These are phyloP conservation scores for Ganoderma sinense DNA, from an alignment of 1,284 basidiomycete genomes.

Conservation along the genomic window DNA sequence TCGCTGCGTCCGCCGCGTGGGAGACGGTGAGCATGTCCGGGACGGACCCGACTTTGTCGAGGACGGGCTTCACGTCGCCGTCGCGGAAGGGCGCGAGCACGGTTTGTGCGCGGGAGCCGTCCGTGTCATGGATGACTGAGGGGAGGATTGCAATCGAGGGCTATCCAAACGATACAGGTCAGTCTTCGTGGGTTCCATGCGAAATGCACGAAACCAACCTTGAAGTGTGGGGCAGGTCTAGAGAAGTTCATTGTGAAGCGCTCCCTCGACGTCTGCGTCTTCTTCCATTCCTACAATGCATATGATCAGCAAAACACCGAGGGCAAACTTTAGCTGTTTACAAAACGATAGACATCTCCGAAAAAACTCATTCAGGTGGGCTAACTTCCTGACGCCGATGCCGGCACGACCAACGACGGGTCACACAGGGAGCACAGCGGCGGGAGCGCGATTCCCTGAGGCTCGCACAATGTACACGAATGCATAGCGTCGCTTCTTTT, in stretches of 20 bases:
- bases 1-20: slow-evolving; percentile 32
- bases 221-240: slow-evolving; percentile 33
- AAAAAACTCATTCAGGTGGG: too few relatives aligned
- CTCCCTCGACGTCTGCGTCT: slow-evolving; percentile 23
- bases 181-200: neutral
- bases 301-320: neutral
- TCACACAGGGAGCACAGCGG: too few relatives aligned
- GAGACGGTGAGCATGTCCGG: slow-evolving; percentile 31
- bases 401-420: too few relatives aligned
- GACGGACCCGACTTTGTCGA: slow-evolving; percentile 23
- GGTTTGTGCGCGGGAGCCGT: slow-evolving; percentile 36
- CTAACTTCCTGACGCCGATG: too few relatives aligned
- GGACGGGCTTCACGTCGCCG: slow-evolving; percentile 26
- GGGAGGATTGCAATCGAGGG: slow-evolving; percentile 35
- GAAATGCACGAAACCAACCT: slow-evolving; percentile 22
- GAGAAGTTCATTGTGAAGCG: slow-evolving; percentile 32
- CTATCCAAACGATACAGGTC: slow-evolving; percentile 17
- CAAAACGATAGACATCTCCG: too few relatives aligned
- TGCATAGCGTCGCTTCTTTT: too few relatives aligned
- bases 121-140: slow-evolving; percentile 36
- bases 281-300: slow-evolving; percentile 27
- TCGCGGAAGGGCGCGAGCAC: slow-evolving; percentile 36
- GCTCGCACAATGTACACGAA: too few relatives aligned
- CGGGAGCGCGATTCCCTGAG: too few relatives aligned
- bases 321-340: neutral